Evolutionary conservation across 2,329 filamentous ascomycete genomes (phyloP), one percentile per base, ranked within the genome.

Genomic region (Rhytidhysteron rufulum): DNA sequence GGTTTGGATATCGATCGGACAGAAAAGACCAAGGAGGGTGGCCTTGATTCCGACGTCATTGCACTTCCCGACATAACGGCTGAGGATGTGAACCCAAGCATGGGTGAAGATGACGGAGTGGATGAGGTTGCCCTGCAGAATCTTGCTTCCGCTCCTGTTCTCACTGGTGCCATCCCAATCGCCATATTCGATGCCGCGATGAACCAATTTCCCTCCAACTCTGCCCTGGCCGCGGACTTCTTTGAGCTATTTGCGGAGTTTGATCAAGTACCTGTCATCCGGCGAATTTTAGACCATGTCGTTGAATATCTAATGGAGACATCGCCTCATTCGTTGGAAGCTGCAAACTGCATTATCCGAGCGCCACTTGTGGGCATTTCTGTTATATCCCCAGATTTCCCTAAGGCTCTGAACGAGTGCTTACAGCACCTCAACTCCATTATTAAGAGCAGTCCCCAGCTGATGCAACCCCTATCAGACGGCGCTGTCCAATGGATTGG

Each of bases 131-230:
- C 74, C 39, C 70, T 95, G 48, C 74, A 85, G 56, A 81, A 80
- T 45, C 67, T 86, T 13, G 77, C 78, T 27, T 71, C 75, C 42
- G 91, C 89, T 34, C 89, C 91, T 4, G 88, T 88, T 8, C 75
- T 96, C 48, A 87, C 86, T 44, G 93, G 93, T n/a, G 93, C 88
- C 13, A 95, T 98, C 51, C 90, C 93, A 2, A 78, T 89, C 41
- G 89, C 91, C 29, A 87, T 98, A 34, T 96, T 95, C 58, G 88
- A 95, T 56, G 81, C 88, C 17, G 84, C 89, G 5, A 82, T 82
- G 69, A 88, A 85, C 62, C 83, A 95, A 54, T 78, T 85, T 38
- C 82, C 86, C 49, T 81, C 83, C 60, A 79, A 78, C 44, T 67
- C 81, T 2, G 69, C 72, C 1, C 74, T 88, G 5, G 88, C 82